Evolutionary conservation across 768 basidiomycete genomes (phyloP), one percentile per base, ranked within the genome.

Genomic region (Hysterangium stoloniferum): DNA sequence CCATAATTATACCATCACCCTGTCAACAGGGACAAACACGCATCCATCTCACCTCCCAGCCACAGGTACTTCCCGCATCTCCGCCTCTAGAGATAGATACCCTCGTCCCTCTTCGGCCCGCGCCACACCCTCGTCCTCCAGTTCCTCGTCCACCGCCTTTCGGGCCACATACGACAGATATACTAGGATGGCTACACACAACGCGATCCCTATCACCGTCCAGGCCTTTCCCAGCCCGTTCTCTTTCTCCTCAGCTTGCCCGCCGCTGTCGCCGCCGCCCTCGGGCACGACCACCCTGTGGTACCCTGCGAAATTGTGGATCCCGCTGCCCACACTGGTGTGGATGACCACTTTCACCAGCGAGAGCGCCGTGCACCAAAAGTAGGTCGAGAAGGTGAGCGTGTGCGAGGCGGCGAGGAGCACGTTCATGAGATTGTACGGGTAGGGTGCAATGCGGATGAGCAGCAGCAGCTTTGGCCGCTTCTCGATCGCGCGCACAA

Each of bases 361-460:
- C 50, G 86, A 85, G 48, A 92, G 72, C 12, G 82, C 83, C 20
- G 93, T 91, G 71, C 86, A 84, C 44, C 78, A 62, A 34, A 80
- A 78, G 70, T 91, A 92, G 22, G 86, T 89, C 56, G 74, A 73
- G 56, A 93, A 72, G 4, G 82, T 83, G 57, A 94, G 79, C 5
- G 84, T 80, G 28, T 83, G 82, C n/a, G 86, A 81, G 2, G 89
- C 87, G 6, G 93, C 91, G 42, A 96, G 77, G 42, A 96, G 80
- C 61, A 86, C 88, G 70, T 95, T 96, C 82, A 95, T 89, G 60
- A 95, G 86, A 68, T 95, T 95, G 71, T 86, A 90, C 0, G 86
- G 88, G 62, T 91, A 90, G 3, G 89, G 89, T n/a, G 87, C 91
- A 48, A 93, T 74, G 44, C 93, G 85, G 58, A 96, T 88, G 54